A percentile compares a stretch with the other conserved stretches of the same genome.
Conservation (phyloP, 1,139 yeast species). For the Blastobotrys persicus region DNA sequence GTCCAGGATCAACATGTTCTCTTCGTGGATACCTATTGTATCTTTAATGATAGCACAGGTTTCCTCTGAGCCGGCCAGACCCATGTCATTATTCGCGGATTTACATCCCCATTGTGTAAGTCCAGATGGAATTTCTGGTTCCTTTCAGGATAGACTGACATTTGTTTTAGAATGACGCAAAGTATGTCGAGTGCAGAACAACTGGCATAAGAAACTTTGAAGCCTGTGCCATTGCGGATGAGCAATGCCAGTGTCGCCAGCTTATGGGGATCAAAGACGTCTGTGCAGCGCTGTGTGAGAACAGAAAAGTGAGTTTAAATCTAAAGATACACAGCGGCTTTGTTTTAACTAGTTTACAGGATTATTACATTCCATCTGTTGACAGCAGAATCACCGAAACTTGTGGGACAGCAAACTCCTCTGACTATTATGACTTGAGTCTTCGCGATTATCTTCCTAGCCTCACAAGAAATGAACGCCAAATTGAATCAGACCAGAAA, state of each 20-base stretch:
- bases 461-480: not conserved
- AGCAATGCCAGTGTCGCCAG: conserved; percentile 28
- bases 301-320: conserved; percentile 8
- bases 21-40: not conserved
- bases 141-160: conserved; percentile 4
- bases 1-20: not conserved
- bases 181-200: conserved; percentile 13
- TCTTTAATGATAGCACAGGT: not conserved
- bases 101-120: conserved; percentile 17
- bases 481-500: conserved; percentile 1
- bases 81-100: not conserved
- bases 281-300: conserved; percentile 25
- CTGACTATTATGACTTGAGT: conserved; percentile 4
- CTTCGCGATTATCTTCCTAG: conserved; percentile 9
- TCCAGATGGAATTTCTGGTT: too few relatives aligned
- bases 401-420: conserved; percentile 21
- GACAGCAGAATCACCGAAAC: conserved; percentile 18
- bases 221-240: conserved; percentile 18
- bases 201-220: conserved; percentile 6
- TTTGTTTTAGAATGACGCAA: conserved; percentile 7
- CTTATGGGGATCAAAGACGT: conserved; percentile 23
- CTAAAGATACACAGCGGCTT: not conserved
- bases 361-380: conserved; percentile 10
- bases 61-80: not conserved
- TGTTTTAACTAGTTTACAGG: not conserved